Conservation (phyloP, 2,329 filamentous ascomycete species). For the Xylogone sp. region DNA sequence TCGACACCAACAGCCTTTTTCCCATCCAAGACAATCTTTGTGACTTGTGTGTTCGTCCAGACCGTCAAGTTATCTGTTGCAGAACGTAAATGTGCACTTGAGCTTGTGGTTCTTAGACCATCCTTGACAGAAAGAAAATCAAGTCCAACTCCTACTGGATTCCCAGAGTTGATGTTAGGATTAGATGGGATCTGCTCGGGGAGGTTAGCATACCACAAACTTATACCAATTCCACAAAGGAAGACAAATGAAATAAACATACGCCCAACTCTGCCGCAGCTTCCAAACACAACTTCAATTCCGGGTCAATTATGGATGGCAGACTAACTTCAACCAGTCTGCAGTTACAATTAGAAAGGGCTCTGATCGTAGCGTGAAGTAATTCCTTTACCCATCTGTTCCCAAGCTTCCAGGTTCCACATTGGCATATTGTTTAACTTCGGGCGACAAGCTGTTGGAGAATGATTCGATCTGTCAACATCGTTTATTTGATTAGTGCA, state of each 20-base stretch:
- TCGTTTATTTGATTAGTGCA: neutral
- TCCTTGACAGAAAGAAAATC: slow-evolving; percentile 42
- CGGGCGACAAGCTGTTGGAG: neutral
- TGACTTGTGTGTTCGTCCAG: slow-evolving; percentile 42
- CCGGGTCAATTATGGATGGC: neutral
- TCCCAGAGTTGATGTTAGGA: slow-evolving; percentile 52
- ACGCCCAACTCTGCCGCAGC: slow-evolving; percentile 7
- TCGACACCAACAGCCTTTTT: slow-evolving; percentile 41
- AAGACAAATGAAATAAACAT: too few relatives aligned
- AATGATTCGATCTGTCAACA: neutral
- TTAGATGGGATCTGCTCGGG: slow-evolving; percentile 37
- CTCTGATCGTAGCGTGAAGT: neutral
- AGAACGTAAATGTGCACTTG: slow-evolving; percentile 41
- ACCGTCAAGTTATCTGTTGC: slow-evolving; percentile 46
- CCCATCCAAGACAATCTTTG: slow-evolving; percentile 40
- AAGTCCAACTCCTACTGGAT: slow-evolving; percentile 50
- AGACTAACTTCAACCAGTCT: neutral
- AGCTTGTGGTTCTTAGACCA: slow-evolving; percentile 41
- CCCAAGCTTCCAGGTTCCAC: too few relatives aligned
- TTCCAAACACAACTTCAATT: neutral
- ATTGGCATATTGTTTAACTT: slow-evolving; percentile 4
- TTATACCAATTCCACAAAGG: too few relatives aligned
- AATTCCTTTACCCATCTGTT: too few relatives aligned
- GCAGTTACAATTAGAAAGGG: neutral
- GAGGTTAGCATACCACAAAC: too few relatives aligned